Base-by-base conservation (phyloP, 192 early-diverging fungal genomes). In the Coemansia sp. region DNA sequence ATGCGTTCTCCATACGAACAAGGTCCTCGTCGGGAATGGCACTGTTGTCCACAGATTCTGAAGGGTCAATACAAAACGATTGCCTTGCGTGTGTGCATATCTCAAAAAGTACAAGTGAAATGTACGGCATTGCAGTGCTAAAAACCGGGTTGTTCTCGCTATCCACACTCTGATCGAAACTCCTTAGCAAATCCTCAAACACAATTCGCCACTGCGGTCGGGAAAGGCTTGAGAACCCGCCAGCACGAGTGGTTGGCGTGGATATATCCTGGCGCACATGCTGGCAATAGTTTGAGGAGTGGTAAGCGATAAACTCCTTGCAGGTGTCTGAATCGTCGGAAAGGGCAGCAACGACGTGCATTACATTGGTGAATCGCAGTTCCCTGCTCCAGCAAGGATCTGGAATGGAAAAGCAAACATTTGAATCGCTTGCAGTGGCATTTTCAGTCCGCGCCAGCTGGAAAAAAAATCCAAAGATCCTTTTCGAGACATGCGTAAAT, bases 191-290 rank as follows among this genome's bases (percentile, higher is more conserved):
- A 9, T 34, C 53, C 18, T 53, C 48, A 20, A 66, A 67, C 1
- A 75, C 63, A 3, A 51, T 10, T 8, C 39, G 45, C 78, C 78
- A 81, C 23, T 81, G 78, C 26, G 33, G 23, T n/a, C 63, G 46
- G 10, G 73, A 72, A 10, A 72, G 45, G 16, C 37, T 66, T 16
- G 66, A 74, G 15, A 58, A 51, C 13, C 21, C 28, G 9, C 9
- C 13, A 9, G 15, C 21, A 8, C 31, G 26, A 9, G 30, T 34
- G 25, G 29, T 16, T 31, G 30, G 16, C 15, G 31, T n/a, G 48
- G 48, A 51, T 6, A 26, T 26, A 12, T 6, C 1, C 26, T 51
- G 48, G 7, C 25, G 13, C 9, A 3, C 25, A 26, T 13, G 2
- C 5, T 34, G 55, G 30, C 0, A 18, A 57, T 57, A 3, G 28